These are phyloP conservation scores for Alternaria atra DNA, from an alignment of 2,329 filamentous ascomycete species.

Conservation along the genomic window DNA sequence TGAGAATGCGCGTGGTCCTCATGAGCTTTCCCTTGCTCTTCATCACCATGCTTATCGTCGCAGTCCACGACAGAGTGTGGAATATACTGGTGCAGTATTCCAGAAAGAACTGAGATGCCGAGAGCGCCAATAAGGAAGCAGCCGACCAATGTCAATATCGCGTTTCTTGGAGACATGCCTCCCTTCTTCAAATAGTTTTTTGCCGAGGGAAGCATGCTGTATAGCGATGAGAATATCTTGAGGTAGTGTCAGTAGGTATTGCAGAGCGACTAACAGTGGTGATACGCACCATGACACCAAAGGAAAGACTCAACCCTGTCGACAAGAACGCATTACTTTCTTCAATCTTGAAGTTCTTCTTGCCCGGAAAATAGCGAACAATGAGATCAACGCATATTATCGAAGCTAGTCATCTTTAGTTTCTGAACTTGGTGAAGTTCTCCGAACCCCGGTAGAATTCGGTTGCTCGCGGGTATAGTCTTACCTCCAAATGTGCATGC, in stretches of 20 bases:
- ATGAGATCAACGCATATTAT: slow-evolving; percentile 89
- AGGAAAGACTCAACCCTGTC: slow-evolving; percentile 87
- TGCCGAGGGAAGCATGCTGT: slow-evolving; percentile 90
- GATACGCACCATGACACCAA: slow-evolving; percentile 86
- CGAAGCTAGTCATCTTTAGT: slow-evolving; percentile 63
- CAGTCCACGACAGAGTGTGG: slow-evolving; percentile 84
- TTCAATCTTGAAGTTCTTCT: slow-evolving; percentile 83
- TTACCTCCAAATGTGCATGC: slow-evolving; percentile 52
- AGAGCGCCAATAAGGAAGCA: slow-evolving; percentile 77
- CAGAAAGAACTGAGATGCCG: slow-evolving; percentile 77
- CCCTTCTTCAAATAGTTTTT: slow-evolving; percentile 78
- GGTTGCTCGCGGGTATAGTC: not conserved
- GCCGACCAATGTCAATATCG: slow-evolving; percentile 73
- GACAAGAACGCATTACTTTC: slow-evolving; percentile 90
- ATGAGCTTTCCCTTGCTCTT: slow-evolving; percentile 50
- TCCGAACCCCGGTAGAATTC: not conserved
- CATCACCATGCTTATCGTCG: slow-evolving; percentile 74
- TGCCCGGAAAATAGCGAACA: slow-evolving; percentile 75
- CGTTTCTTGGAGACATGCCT: slow-evolving; percentile 70
- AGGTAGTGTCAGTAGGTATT: slow-evolving; percentile 19
- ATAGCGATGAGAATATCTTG: slow-evolving; percentile 89
- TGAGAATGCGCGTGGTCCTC: slow-evolving; percentile 28
- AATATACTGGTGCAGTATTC: slow-evolving; percentile 75
- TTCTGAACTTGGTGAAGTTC: slow-evolving; percentile 11
- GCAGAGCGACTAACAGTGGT: too few relatives aligned